Evolutionary conservation across 116 monocot species (phyloP), one percentile per base, ranked within the genome.

Genomic region (Trichopus zeylanicus): DNA sequence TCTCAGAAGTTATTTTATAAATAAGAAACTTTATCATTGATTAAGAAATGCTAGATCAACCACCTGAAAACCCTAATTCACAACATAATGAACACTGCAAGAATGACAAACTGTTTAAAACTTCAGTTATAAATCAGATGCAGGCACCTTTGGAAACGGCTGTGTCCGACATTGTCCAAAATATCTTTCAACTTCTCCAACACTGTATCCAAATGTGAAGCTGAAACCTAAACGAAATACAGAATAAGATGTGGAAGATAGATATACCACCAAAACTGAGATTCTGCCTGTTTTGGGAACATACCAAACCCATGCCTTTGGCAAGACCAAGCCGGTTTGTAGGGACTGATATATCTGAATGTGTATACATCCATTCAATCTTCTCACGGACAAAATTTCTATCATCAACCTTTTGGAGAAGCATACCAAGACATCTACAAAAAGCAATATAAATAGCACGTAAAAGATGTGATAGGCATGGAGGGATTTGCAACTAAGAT

Each of bases 221-320:
- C 83, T 51, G 95, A 86, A 32, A 95, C 87, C 95, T 95, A 65
- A 72, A 62, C 29, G 9, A 51, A 60, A 27, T 30, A 56, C 22
- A 57, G 18, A 0, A 46, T 37, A 48, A 61, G 12, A 23, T 58
- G 22, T 33, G 62, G 18, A 48, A 30, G 53, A 38, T 6, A 21
- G 46, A 46, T 68, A 64, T 48, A 48, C 18, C 28, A 56, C 37
- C 10, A 37, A 0, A 24, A 57, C 35, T n/a, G n/a, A 42, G 8
- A 16, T n/a, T 42, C 42, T 13, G 12, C 8, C 1, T n/a, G 42
- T 42, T 29, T 33, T 1, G 29, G 9, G 25, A 70, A 70, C 88
- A 62, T 87, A 95, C 95, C 90, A 95, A 81, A 18, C 95, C 90
- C 71, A 95, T 95, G 67, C 90, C 95, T 71, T 95, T 90, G 26